Conservation (phyloP, 2,329 filamentous ascomycete species). For the Fusarium nanum region DNA sequence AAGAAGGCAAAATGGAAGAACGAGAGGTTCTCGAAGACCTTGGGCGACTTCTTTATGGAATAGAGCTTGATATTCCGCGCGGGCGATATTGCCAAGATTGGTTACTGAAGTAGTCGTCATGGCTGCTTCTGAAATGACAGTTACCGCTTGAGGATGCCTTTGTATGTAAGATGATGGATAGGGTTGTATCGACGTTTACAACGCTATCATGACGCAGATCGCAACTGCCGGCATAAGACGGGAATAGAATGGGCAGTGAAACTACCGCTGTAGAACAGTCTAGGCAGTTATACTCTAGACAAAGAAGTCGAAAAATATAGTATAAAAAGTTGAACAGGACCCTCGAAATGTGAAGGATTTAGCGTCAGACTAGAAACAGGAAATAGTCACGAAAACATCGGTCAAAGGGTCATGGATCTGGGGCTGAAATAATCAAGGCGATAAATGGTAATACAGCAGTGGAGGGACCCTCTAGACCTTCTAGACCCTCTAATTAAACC, state of each 20-base stretch:
- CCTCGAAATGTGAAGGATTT: background rate
- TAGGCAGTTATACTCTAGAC: background rate
- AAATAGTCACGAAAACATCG: background rate
- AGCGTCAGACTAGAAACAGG: background rate
- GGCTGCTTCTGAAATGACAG: background rate
- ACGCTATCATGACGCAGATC: slow-evolving; percentile 29
- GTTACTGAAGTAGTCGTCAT: slow-evolving; percentile 19
- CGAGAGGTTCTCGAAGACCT: slow-evolving; percentile 59
- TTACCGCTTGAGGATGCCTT: background rate
- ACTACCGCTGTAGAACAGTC: background rate
- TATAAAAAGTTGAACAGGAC: background rate
- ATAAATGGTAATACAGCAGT: slow-evolving; percentile 15
- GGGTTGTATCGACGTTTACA: slow-evolving; percentile 21
- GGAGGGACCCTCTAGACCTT: slow-evolving; percentile 6
- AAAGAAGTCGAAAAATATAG: background rate
- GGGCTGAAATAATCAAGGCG: background rate
- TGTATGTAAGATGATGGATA: background rate
- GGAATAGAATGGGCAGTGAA: slow-evolving; percentile 1
- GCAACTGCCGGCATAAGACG: background rate
- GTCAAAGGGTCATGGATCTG: slow-evolving; percentile 34
- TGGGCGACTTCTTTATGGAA: slow-evolving; percentile 54
- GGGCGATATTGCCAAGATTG: slow-evolving; percentile 45
- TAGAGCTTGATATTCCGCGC: slow-evolving; percentile 50
- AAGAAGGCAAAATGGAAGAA: slow-evolving; percentile 64
- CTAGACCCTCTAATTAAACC: background rate